phyloP scores from a whole-genome alignment of 306 rosid species.

The Hippophae tibetana region DNA sequence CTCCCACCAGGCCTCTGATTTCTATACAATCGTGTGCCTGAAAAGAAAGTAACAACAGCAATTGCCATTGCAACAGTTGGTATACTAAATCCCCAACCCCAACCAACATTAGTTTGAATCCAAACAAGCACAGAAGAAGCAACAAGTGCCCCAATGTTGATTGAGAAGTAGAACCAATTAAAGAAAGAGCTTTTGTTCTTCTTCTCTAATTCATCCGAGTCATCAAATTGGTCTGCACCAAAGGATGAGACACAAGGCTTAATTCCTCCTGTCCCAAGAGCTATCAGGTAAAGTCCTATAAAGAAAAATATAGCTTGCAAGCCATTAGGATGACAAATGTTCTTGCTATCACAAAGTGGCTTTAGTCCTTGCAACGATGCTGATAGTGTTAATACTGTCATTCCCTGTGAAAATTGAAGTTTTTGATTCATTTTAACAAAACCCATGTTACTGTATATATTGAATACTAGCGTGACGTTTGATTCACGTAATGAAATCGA shows the following conservation, averaged over 20 bases:
- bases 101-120: background rate
- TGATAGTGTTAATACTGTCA: conserved; percentile 44
- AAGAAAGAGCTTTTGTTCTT: conserved; percentile 60
- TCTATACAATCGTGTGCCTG: background rate
- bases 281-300: conserved; percentile 63
- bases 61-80: background rate
- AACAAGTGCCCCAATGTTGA: conserved; percentile 26
- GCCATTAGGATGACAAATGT: conserved; percentile 37
- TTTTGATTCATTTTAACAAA: background rate
- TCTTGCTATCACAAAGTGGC: conserved; percentile 33
- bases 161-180: conserved; percentile 86
- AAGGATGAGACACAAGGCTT: conserved; percentile 87
- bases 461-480: no score
- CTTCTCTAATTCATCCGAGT: conserved; percentile 43
- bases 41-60: background rate
- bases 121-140: background rate
- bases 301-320: conserved; percentile 33
- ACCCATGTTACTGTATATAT: background rate
- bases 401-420: conserved; percentile 1
- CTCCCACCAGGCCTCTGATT: conserved; percentile 1
- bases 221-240: conserved; percentile 87
- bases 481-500: no score
- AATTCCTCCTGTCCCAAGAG: conserved; percentile 83
- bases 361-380: conserved; percentile 41
- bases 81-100: conserved; percentile 1